phyloP scores from a whole-genome alignment of 805 yeast genomes.

The Pichia phayaonensis region DNA sequence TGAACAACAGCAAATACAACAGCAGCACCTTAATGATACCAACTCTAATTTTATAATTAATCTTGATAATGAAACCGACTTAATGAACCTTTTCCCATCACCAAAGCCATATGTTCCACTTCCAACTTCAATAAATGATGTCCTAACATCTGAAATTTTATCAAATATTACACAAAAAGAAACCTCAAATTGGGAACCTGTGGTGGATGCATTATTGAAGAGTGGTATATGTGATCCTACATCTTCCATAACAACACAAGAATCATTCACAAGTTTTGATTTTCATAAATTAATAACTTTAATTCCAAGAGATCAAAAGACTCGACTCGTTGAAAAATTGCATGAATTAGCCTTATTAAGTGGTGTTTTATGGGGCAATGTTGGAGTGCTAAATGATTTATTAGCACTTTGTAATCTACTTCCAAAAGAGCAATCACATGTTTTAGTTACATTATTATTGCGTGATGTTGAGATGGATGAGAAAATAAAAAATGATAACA shows the following conservation, averaged over 20 bases:
- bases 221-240: constrained; percentile 11
- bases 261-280: constrained; percentile 28
- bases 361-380: constrained; percentile 18
- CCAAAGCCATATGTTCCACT: constrained; percentile 22
- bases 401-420: constrained; percentile 26
- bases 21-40: not conserved
- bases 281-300: constrained; percentile 30
- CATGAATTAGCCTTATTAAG: constrained; percentile 28
- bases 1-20: not conserved
- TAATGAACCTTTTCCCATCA: constrained; percentile 18
- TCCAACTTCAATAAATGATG: constrained; percentile 31
- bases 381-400: constrained; percentile 31
- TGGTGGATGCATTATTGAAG: constrained; percentile 28
- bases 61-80: constrained; percentile 4
- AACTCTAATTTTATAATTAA: not conserved
- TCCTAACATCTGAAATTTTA: constrained; percentile 32
- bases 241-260: constrained; percentile 19
- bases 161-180: constrained; percentile 33
- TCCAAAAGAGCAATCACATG: constrained; percentile 14
- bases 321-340: constrained; percentile 28
- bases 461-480: constrained; percentile 17
- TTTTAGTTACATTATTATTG: constrained; percentile 29
- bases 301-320: constrained; percentile 36
- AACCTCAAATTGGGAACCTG: constrained; percentile 41
- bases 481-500: not conserved